These are phyloP conservation scores for Hyphopichia burtonii DNA, from an alignment of 1,139 yeast genomes.

Conservation along the genomic window DNA sequence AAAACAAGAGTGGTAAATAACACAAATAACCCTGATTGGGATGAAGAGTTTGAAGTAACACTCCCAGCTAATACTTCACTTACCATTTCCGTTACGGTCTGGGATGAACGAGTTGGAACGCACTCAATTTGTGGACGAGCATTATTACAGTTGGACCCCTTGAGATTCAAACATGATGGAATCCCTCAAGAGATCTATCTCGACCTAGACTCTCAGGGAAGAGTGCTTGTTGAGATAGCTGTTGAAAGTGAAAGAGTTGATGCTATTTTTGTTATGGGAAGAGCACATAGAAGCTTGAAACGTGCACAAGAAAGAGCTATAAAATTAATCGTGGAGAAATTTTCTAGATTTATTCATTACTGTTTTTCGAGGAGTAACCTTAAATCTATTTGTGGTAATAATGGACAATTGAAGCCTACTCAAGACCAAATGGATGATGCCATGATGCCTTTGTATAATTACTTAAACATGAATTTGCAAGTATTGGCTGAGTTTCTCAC, in stretches of 20 bases:
- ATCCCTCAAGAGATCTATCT: constrained; percentile 60
- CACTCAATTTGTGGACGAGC: constrained; percentile 74
- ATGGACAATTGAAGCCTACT: constrained; percentile 46
- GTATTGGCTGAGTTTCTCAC: constrained; percentile 67
- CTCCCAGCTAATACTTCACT: constrained; percentile 38
- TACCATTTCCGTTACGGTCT: constrained; percentile 60
- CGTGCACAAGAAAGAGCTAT: constrained; percentile 65
- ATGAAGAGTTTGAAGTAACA: constrained; percentile 77
- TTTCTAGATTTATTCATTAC: constrained; percentile 39
- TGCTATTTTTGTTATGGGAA: constrained; percentile 76
- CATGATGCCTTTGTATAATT: constrained; percentile 72
- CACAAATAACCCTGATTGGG: constrained; percentile 78
- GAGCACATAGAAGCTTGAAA: constrained; percentile 63
- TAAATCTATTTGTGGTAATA: constrained; percentile 51
- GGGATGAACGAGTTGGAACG: constrained; percentile 66
- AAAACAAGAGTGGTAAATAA: constrained; percentile 66
- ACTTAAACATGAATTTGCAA: constrained; percentile 66
- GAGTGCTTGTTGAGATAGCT: constrained; percentile 60
- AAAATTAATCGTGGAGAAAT: constrained; percentile 65
- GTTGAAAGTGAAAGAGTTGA: constrained; percentile 79
- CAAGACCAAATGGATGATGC: constrained; percentile 63
- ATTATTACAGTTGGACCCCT: constrained; percentile 61
- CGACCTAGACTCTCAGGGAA: constrained; percentile 70
- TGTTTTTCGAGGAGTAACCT: constrained; percentile 48
- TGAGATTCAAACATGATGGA: constrained; percentile 65